These are phyloP conservation scores for Ampelomyces quisqualis DNA, from an alignment of 2,329 filamentous ascomycete genomes.

Conservation along the genomic window DNA sequence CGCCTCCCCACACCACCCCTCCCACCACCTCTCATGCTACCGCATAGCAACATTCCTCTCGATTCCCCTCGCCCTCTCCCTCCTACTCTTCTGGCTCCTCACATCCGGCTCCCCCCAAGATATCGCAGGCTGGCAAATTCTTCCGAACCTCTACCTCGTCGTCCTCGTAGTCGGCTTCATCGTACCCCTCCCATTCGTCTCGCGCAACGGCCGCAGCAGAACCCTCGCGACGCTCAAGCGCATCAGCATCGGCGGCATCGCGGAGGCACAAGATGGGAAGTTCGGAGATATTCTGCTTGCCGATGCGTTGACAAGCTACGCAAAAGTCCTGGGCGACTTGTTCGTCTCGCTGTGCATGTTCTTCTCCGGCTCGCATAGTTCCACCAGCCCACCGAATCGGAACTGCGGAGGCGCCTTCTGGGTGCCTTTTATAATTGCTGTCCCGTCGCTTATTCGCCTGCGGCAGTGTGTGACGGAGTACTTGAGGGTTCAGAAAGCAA, in stretches of 20 bases:
- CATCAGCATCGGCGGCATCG: conserved; percentile 80
- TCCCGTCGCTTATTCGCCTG: conserved; percentile 82
- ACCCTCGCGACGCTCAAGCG: conserved; percentile 75
- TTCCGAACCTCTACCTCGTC: conserved; percentile 81
- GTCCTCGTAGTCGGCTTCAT: conserved; percentile 71
- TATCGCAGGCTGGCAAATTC: conserved; percentile 77
- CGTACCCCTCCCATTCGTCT: conserved; percentile 68
- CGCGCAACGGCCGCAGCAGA: conserved; percentile 69
- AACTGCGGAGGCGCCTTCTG: conserved; percentile 75
- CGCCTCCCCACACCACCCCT: conserved; percentile 65
- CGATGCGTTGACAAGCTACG: conserved; percentile 92
- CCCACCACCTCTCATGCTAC: conserved; percentile 82
- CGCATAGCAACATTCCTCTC: conserved; percentile 78
- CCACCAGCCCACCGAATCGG: conserved; percentile 78
- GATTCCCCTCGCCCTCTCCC: conserved; percentile 67
- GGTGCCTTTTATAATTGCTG: conserved; percentile 79
- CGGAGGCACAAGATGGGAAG: conserved; percentile 82
- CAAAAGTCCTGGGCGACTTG: conserved; percentile 86
- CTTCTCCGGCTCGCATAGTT: conserved; percentile 67
- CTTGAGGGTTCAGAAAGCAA: conserved; percentile 64
- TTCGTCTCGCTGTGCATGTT: conserved; percentile 94
- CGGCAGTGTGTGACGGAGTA: conserved; percentile 93
- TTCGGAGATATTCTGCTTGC: conserved; percentile 93
- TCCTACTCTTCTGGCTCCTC: conserved; percentile 79
- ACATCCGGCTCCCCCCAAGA: conserved; percentile 69